Evolutionary conservation across 2,329 filamentous ascomycete genomes (phyloP).

Genomic region (Ceratocystis diversiconidia): DNA sequence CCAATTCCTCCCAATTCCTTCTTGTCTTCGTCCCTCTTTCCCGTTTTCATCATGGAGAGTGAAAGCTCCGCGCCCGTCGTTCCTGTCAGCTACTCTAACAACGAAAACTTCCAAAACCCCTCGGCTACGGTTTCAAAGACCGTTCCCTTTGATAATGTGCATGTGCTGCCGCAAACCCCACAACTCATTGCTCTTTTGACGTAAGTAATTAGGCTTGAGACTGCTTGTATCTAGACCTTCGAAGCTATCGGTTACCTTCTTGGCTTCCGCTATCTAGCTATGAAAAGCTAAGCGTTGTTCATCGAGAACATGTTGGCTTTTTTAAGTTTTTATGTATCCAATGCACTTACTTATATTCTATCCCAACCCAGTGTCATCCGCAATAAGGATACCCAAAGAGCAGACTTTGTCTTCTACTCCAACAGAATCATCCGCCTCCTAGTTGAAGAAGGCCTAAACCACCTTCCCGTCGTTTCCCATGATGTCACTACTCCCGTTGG

Average conservation of each 20-base stretch:
- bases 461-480: constrained; percentile 80
- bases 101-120: constrained; percentile 61
- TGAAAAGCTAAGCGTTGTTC: background rate
- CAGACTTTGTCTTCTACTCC: constrained; percentile 98
- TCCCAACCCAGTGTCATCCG: constrained; percentile 64
- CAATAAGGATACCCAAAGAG: constrained; percentile 74
- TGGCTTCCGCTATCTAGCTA: background rate
- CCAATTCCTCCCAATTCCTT: no score
- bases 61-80: constrained; percentile 28
- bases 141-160: constrained; percentile 72
- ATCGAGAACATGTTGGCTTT: background rate
- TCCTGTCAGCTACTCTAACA: constrained; percentile 63
- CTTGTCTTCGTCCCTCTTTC: constrained; percentile 20
- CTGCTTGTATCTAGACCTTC: background rate
- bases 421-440: constrained; percentile 94
- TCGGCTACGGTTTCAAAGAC: constrained; percentile 77
- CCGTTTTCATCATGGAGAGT: constrained; percentile 7
- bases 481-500: constrained; percentile 85
- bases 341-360: background rate
- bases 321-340: background rate
- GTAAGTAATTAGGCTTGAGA: constrained; percentile 44
- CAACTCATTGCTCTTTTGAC: constrained; percentile 95
- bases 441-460: constrained; percentile 93
- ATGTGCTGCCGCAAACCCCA: constrained; percentile 80
- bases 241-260: background rate